A percentile compares a stretch with the other conserved stretches of the same genome.
phyloP scores from a whole-genome alignment of 805 yeast species.

The Cyberlindnera mycetangii region DNA sequence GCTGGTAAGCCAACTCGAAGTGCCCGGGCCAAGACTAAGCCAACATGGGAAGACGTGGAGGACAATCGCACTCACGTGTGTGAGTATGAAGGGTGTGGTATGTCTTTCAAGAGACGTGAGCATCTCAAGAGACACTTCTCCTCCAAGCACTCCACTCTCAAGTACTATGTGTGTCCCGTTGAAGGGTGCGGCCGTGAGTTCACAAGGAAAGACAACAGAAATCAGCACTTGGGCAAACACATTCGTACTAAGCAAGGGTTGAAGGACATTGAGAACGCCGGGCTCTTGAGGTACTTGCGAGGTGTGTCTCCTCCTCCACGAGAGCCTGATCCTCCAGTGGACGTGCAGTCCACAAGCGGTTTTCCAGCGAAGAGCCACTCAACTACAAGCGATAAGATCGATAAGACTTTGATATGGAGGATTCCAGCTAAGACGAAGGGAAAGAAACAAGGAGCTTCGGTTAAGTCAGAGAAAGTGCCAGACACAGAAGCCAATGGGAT shows the following conservation, averaged over 20 bases:
- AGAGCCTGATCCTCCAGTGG: background rate
- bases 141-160: conserved; percentile 5
- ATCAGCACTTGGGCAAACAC: conserved; percentile 12
- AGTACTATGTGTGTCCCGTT: conserved; percentile 6
- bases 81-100: conserved; percentile 6
- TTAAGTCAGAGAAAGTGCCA: background rate
- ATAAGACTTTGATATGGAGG: background rate
- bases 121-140: conserved; percentile 11
- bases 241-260: conserved; percentile 5
- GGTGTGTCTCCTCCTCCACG: background rate
- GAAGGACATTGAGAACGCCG: conserved; percentile 7
- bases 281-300: background rate
- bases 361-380: too few species aligned
- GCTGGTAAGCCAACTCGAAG: background rate
- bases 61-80: conserved; percentile 7
- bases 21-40: background rate
- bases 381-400: background rate
- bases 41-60: background rate
- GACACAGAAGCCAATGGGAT: too few species aligned
- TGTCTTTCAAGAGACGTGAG: conserved; percentile 11
- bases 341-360: background rate
- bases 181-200: conserved; percentile 6
- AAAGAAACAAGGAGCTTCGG: background rate
- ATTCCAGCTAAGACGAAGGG: background rate
- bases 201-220: conserved; percentile 11